Conservation (phyloP, 1,284 basidiomycete species). For the Albatrellus sp. region DNA sequence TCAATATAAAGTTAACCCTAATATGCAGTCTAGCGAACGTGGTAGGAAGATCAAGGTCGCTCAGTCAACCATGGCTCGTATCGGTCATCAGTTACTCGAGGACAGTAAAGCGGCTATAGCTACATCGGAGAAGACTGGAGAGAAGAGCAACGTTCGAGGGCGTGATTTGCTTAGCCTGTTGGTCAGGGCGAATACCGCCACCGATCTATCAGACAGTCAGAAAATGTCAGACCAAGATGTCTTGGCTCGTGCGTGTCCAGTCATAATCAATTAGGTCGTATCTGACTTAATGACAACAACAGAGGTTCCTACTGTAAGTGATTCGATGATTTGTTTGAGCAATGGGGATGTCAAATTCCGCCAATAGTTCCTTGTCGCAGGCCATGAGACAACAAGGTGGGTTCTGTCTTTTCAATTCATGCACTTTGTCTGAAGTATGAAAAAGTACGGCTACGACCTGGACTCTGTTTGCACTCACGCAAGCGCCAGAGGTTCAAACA, state of each 20-base stretch:
- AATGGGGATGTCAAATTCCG: neutral
- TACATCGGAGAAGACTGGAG: neutral
- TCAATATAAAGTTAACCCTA: constrained; percentile 27
- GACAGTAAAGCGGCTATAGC: constrained; percentile 27
- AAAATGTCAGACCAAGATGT: constrained; percentile 63
- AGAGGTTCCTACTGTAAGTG: neutral
- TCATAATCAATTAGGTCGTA: neutral
- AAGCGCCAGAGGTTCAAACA: constrained; percentile 41
- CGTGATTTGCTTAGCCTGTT: constrained; percentile 41
- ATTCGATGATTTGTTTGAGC: neutral
- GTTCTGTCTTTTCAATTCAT: neutral
- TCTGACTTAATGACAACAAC: neutral
- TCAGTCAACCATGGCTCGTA: constrained; percentile 5
- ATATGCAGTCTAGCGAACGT: constrained; percentile 21
- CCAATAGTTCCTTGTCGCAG: constrained; percentile 32
- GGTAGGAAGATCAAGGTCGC: neutral
- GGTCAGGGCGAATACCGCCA: constrained; percentile 51
- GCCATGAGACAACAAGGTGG: constrained; percentile 65
- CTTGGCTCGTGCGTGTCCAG: constrained; percentile 43
- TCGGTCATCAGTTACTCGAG: constrained; percentile 32
- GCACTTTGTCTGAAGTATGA: neutral
- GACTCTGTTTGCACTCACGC: constrained; percentile 53
- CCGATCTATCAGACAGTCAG: constrained; percentile 41
- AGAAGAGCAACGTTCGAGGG: constrained; percentile 10
- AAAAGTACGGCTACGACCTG: constrained; percentile 28